Evolutionary conservation across 2,329 filamentous ascomycete genomes (phyloP), one percentile per base, ranked within the genome.

Genomic region (Scedosporium boydii): DNA sequence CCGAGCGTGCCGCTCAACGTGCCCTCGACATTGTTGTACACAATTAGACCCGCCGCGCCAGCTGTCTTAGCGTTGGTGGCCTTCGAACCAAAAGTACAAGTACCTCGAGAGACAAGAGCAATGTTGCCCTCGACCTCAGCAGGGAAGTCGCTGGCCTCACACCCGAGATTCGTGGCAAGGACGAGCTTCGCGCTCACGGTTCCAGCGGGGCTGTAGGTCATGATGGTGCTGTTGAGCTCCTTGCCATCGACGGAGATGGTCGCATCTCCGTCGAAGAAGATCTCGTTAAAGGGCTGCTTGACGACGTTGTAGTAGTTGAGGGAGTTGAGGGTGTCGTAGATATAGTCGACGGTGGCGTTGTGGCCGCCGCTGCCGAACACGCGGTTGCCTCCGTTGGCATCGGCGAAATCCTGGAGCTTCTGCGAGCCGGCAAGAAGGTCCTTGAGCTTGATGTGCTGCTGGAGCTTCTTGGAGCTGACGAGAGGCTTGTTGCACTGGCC

Each of bases 21-120:
- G 2, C 83, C 85, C 0, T 77, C 71, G 3, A 75, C 79, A 64
- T 87, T 87, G 76, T 89, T 87, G 73, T 87, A 87, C 64, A 89
- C 76, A 61, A 89, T 69, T 0, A 78, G 80, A 1, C 75, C 87
- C 0, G 71, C 70, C 1, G 87, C 87, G 18, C 85, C 83, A 1
- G 85, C 84, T 0, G 71, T 68, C 63, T 80, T 81, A 26, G 85
- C 86, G 18, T 80, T 73, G 44, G 77, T 71, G 6, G 83, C 78
- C 75, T 89, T 89, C 23, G 77, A 68, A 6, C 76, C 79, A 63
- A 88, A 89, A 16, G 78, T 67, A 69, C 87, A 89, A 1, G 68
- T 73, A 62, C 87, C 86, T 67, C 86, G 81, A 5, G 77, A 77
- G 61, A 88, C 78, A 23, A 89, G 75, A 4, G 84, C 86, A 56